A percentile compares a stretch with the other conserved stretches of the same genome.
Evolutionary conservation across 108 stramenopile genomes (phyloP).

Genomic region (Mediolabrus comicus): DNA sequence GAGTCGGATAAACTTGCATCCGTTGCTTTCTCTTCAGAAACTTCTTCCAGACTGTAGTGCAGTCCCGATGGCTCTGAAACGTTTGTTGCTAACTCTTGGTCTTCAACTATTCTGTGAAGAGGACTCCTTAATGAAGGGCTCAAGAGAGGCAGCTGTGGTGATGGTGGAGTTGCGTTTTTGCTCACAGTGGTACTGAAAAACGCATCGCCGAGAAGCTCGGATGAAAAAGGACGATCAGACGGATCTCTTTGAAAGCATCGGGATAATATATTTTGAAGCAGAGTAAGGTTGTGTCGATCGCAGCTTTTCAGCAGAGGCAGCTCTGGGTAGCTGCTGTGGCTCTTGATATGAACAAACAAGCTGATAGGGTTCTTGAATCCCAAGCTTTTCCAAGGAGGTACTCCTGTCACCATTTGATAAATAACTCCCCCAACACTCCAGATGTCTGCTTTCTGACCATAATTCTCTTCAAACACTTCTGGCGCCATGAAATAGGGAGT

Average conservation of each 20-base stretch:
- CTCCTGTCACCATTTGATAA: conserved; percentile 86
- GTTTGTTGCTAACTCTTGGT: not conserved
- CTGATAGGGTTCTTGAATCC: conserved; percentile 91
- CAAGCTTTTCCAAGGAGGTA: conserved; percentile 89
- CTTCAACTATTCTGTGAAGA: not conserved
- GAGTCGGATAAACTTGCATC: conserved; percentile 25
- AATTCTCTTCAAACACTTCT: conserved; percentile 90
- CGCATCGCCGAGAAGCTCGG: conserved; percentile 8
- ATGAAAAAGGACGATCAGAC: conserved; percentile 57
- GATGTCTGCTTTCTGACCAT: conserved; percentile 84
- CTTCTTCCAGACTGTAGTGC: not conserved
- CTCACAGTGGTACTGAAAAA: conserved; percentile 9
- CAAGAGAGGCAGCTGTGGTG: not conserved
- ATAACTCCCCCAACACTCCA: conserved; percentile 91
- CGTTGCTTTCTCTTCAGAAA: conserved; percentile 3
- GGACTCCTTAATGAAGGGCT: not conserved
- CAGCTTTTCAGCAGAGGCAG: conserved; percentile 14
- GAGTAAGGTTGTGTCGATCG: conserved; percentile 10
- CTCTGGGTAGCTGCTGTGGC: conserved; percentile 53
- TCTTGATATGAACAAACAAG: conserved; percentile 81
- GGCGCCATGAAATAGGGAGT: conserved; percentile 94
- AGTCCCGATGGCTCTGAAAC: not conserved
- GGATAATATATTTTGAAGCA: conserved; percentile 48
- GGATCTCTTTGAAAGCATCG: conserved; percentile 78
- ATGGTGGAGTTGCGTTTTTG: not conserved